Base-by-base conservation (phyloP, 352 stramenopile species). In the Phytopythium aichiense region DNA sequence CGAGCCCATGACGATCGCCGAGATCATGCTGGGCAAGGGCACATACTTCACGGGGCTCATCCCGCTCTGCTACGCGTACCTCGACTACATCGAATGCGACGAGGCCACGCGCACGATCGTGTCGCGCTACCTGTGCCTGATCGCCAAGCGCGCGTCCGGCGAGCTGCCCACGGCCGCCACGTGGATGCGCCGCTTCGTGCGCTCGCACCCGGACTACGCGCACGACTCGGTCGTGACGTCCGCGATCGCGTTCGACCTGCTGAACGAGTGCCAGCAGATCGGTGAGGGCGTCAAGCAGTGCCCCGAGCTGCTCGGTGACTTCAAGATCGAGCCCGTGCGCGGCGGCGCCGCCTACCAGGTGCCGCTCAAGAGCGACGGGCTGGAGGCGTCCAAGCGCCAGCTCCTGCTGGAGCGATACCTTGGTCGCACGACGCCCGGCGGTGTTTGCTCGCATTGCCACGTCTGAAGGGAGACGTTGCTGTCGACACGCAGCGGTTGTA, bases 1-100 rank as follows among this genome's bases (percentile, higher is more conserved):
- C 28, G 96, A 99, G 73, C 87, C 97, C 67, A 99, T 99, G 96
- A 98, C 94, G 6, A 98, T 99, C 71, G 85, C 84, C 30, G 96
- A 99, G 79, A 99, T 99, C 65, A 95, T 97, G 89, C 73, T 97
- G 46, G 91, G 91, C 66, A 99, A 99, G 72, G 94, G 95, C 58
- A 85, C 91, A 68, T 98, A 98, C 79, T 99, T 97, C 73, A 95
- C 96, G 16, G 97, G 97, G 30, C 80, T 99, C 7, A 97, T 99
- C 61, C 95, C 96, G 38, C 81, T 99, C 42, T 84, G 99, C 51
- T 96, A 98, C 71, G 96, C 95, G 18, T 99, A 99, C 74, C 64
- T 99, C 56, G 97, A 99, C 69, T 89, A 98, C 69, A 99, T 99
- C 57, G 90, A 98, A 66, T 99, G 95, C 76, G 96, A 99, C 66